These are phyloP conservation scores for Solanum chmielewskii DNA, from an alignment of 257 asterid species.

Conservation along the genomic window DNA sequence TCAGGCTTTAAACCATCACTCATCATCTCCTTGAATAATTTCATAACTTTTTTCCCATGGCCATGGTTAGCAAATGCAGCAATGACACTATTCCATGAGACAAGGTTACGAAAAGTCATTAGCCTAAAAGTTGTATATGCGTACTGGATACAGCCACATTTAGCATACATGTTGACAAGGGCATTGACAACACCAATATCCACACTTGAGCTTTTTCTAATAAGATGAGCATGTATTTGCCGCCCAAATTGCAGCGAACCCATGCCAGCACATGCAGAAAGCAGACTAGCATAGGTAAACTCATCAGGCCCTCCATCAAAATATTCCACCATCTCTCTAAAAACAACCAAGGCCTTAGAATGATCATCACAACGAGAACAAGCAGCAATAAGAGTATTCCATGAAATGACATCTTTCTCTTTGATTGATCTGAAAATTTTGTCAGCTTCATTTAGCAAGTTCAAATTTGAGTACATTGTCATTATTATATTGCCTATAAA, in stretches of 20 bases:
- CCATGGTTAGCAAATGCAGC: slow-evolving; percentile 62
- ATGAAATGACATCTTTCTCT: slow-evolving; percentile 46
- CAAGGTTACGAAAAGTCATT: slow-evolving; percentile 35
- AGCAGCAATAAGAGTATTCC: slow-evolving; percentile 57
- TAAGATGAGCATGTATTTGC: slow-evolving; percentile 47
- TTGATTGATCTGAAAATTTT: slow-evolving; percentile 34
- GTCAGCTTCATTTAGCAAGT: slow-evolving; percentile 32
- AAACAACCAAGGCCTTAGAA: slow-evolving; percentile 29
- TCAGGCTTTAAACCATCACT: slow-evolving; percentile 40
- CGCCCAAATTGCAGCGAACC: slow-evolving; percentile 44
- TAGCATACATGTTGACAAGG: slow-evolving; percentile 73
- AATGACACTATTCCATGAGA: slow-evolving; percentile 69
- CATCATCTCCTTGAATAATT: slow-evolving; percentile 36
- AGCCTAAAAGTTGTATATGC: slow-evolving; percentile 25
- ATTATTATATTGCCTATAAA: slow-evolving; percentile 51
- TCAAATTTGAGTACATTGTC: slow-evolving; percentile 36
- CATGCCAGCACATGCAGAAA: slow-evolving; percentile 50
- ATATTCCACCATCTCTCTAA: slow-evolving; percentile 41
- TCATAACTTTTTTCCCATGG: slow-evolving; percentile 28
- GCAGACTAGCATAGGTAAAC: slow-evolving; percentile 45
- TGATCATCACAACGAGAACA: slow-evolving; percentile 41
- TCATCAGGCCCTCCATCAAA: slow-evolving; percentile 27
- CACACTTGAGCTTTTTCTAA: slow-evolving; percentile 25
- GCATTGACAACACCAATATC: slow-evolving; percentile 55
- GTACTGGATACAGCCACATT: slow-evolving; percentile 37